Evolutionary conservation across 306 rosid genomes (phyloP).

Genomic region (Medicago arabica): DNA sequence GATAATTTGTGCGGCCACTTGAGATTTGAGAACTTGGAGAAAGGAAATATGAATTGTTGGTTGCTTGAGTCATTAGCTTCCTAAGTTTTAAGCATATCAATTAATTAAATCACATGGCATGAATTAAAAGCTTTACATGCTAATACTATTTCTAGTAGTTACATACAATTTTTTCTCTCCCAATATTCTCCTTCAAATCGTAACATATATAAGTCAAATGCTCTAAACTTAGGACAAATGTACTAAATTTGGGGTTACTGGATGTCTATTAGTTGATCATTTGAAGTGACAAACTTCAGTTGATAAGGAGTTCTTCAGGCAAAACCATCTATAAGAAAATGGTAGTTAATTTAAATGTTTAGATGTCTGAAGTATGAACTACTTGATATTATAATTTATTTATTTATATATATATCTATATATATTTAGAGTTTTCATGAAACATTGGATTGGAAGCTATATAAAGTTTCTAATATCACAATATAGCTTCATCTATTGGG

Average conservation of each 20-base stretch:
- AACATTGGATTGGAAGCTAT: no score
- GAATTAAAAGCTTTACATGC: not conserved
- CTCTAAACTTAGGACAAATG: not conserved
- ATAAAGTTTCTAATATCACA: no score
- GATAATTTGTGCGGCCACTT: not conserved
- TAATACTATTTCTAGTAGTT: not conserved
- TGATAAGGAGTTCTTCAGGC: not conserved
- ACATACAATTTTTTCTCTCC: not conserved
- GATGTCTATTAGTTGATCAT: not conserved
- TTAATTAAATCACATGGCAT: not conserved
- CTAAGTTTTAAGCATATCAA: not conserved
- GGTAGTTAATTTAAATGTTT: not conserved
- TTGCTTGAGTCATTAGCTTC: not conserved
- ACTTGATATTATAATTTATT: not conserved
- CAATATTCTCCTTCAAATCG: not conserved
- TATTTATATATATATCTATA: no score
- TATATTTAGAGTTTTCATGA: not conserved
- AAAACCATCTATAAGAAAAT: not conserved
- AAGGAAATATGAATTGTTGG: not conserved
- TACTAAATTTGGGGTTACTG: not conserved
- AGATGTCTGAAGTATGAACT: not conserved
- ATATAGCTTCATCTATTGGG: no score
- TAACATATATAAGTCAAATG: not conserved
- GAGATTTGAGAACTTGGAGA: not conserved
- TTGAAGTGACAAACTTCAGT: not conserved